phyloP scores from a whole-genome alignment of 2,329 filamentous ascomycete species.

The Penicillium sp. region DNA sequence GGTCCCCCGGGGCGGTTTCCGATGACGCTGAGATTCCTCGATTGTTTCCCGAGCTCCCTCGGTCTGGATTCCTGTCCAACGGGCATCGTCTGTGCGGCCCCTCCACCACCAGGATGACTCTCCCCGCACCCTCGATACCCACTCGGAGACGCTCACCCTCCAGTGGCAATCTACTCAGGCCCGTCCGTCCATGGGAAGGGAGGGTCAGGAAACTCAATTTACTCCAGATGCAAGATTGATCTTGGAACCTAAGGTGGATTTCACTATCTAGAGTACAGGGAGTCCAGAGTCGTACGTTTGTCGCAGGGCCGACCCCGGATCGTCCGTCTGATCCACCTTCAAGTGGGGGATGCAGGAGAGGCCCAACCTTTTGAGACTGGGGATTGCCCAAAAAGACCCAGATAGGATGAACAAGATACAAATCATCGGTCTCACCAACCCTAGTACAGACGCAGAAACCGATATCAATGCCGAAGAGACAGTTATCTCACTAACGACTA shows the following conservation, averaged over 20 bases:
- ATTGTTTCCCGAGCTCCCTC: neutral
- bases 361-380: neutral
- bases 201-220: neutral
- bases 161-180: neutral
- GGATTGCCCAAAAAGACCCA: neutral
- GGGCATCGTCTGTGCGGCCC: conserved; percentile 13
- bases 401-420: neutral
- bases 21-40: conserved; percentile 17
- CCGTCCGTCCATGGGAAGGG: neutral
- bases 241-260: neutral
- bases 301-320: conserved; percentile 22
- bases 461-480: neutral
- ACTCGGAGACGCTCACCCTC: neutral
- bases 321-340: conserved; percentile 19
- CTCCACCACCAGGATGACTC: neutral
- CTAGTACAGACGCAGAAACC: too few species aligned
- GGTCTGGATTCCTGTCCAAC: conserved; percentile 14
- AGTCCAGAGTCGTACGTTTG: neutral
- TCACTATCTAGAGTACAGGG: neutral
- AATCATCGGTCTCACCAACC: too few species aligned
- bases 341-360: conserved; percentile 13
- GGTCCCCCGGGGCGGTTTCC: neutral
- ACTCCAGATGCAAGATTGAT: neutral
- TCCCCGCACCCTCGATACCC: conserved; percentile 1
- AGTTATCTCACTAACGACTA: conserved; percentile 3